Percentiles rank a stretch among this genome's conserved stretches.
phyloP scores from a whole-genome alignment of 805 yeast species.

The Candida nemodendra region DNA sequence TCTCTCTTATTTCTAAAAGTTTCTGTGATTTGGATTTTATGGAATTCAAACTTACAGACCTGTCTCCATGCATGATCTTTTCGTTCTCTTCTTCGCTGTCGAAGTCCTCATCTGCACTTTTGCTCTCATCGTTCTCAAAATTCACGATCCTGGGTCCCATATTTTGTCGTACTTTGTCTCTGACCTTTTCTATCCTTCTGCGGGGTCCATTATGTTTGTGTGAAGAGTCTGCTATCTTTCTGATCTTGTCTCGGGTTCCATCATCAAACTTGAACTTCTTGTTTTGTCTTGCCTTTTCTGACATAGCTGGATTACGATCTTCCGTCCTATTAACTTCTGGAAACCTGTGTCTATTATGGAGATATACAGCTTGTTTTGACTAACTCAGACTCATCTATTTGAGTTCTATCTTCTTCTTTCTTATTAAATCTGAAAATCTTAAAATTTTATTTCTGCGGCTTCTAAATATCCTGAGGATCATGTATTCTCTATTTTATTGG shows the following conservation, averaged over 20 bases:
- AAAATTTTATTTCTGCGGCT: too few species aligned
- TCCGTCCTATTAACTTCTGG: too few species aligned
- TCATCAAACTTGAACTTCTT: constrained; percentile 28
- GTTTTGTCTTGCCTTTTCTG: constrained; percentile 20
- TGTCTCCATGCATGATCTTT: constrained; percentile 22
- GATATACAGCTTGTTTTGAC: too few species aligned
- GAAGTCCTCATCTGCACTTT: constrained; percentile 5
- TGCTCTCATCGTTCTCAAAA: constrained; percentile 18
- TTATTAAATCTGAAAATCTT: too few species aligned
- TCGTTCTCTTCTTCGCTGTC: constrained; percentile 25
- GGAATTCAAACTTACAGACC: constrained; percentile 6
- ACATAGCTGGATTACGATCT: too few species aligned
- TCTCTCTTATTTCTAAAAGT: constrained; percentile 51
- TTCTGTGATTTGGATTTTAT: constrained; percentile 41
- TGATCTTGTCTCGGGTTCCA: constrained; percentile 1
- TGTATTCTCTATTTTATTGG: too few species aligned
- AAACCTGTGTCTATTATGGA: too few species aligned
- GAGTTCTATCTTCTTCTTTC: too few species aligned
- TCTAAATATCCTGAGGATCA: too few species aligned
- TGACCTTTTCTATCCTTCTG: constrained; percentile 5
- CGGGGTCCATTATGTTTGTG: background rate
- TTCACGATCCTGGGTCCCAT: constrained; percentile 4
- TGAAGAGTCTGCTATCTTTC: background rate
- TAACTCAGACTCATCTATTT: too few species aligned
- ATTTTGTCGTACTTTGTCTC: constrained; percentile 1